Evolutionary conservation across 2,329 filamentous ascomycete species (phyloP), one percentile per base, ranked within the genome.

Genomic region (Aureobasidium sp.): DNA sequence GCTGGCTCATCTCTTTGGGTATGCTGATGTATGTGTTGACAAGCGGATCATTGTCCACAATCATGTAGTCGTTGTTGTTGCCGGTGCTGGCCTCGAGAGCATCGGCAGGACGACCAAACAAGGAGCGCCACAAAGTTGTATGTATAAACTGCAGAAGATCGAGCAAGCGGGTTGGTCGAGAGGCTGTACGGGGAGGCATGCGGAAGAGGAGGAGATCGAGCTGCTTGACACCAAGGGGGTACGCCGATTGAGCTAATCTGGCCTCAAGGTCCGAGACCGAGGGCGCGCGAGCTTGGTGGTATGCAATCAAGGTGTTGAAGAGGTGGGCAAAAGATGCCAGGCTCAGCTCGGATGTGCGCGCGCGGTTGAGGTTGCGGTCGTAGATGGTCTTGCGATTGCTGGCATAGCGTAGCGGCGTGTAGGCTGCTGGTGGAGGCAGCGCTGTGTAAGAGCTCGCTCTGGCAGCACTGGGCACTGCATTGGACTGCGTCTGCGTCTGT

Each of bases 331-430:
- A 97, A 76, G 90, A 91, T 12, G 94, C 86, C 72, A 95, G 89
- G 75, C 91, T 96, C 67, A 95, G 85, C 80, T 97, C 93, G 63
- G 89, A 84, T 69, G 89, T 90, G 74, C 91, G 90, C 69, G 87
- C 88, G 66, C 94, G 89, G 77, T 97, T 97, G 65, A 97, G 81
- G 65, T 96, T 91, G 61, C 94, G 85, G 80, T 97, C 91, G 80
- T 97, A 99, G 79, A 99, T 97, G 67, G 91, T 96, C 79, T 97
- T 97, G 79, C 91, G 91, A 75, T 87, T 96, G 62, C 90, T 90
- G 52, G 94, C 93, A 71, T 95, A 90, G 68, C 91, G 89, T 65
- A 99, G 86, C 29, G 89, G 87, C 20, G 69, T 66, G 64, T 72
- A 72, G 51, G 70, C 69, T 52, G 71, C 70, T n/a, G 70, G 66